These are phyloP conservation scores for Combretum micranthum DNA, from an alignment of 345 rosid species.

Conservation along the genomic window DNA sequence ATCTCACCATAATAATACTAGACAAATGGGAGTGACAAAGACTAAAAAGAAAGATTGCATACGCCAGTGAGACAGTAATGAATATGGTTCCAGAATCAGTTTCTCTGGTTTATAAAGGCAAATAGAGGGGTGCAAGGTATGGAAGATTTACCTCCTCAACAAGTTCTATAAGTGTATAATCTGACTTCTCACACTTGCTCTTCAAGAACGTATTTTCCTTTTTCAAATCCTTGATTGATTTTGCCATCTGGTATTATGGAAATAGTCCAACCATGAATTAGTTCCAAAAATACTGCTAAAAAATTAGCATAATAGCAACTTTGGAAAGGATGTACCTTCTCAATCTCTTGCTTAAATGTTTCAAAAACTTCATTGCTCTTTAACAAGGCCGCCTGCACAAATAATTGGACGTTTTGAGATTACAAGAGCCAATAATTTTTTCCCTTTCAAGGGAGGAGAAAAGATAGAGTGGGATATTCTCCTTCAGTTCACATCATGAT, in stretches of 20 bases:
- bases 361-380: constrained; percentile 95
- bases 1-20: too few species aligned
- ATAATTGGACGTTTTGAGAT: constrained; percentile 4
- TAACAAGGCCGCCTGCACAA: constrained; percentile 77
- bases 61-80: background rate
- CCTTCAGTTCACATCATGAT: too few species aligned
- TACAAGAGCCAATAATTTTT: background rate
- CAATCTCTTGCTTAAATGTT: constrained; percentile 91
- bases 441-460: background rate
- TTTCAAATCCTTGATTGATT: constrained; percentile 78
- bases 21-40: too few species aligned
- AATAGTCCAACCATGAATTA: background rate
- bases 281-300: background rate
- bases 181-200: constrained; percentile 79
- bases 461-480: background rate
- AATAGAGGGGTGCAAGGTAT: background rate
- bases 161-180: constrained; percentile 63
- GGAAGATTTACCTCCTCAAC: constrained; percentile 67
- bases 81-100: background rate
- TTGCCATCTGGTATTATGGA: constrained; percentile 54
- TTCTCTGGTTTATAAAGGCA: background rate
- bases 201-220: constrained; percentile 84
- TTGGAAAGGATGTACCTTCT: constrained; percentile 42
- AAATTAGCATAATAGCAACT: background rate
- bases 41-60: background rate